phyloP scores from a whole-genome alignment of 2,329 filamentous ascomycete species.

The Bipolaris victoriae region DNA sequence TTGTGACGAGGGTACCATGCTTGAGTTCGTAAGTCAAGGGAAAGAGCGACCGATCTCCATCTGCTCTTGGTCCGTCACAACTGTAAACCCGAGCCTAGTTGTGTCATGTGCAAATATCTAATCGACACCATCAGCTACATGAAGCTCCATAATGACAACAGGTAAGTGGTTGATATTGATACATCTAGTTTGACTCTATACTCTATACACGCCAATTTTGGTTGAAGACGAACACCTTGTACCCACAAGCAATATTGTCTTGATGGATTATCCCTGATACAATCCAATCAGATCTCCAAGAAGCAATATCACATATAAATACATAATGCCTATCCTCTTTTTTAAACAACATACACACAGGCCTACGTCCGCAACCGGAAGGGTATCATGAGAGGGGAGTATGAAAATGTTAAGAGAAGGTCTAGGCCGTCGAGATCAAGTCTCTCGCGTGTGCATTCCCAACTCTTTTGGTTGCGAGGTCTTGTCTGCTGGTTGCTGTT shows the following conservation, averaged over 20 bases:
- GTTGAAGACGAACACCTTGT: too few species aligned
- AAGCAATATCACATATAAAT: background rate
- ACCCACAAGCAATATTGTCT: too few species aligned
- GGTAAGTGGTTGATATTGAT: background rate
- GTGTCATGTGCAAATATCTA: background rate
- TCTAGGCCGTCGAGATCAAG: background rate
- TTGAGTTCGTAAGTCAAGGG: background rate
- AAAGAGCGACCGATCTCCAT: background rate
- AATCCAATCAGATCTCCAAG: too few species aligned
- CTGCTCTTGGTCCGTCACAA: background rate
- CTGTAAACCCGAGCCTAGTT: background rate
- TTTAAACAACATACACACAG: background rate
- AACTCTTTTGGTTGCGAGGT: background rate
- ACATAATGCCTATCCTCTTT: background rate
- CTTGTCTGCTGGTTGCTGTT: conserved; percentile 3
- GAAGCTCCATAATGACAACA: background rate
- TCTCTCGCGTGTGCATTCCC: background rate
- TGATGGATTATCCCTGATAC: too few species aligned
- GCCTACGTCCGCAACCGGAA: conserved; percentile 3
- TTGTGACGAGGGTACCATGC: background rate
- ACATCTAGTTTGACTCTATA: background rate
- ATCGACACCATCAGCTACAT: background rate
- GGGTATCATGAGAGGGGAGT: conserved; percentile 48
- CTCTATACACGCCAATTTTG: background rate
- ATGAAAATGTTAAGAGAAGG: background rate